phyloP scores from a whole-genome alignment of 2,329 filamentous ascomycete species.

The Cladosporium sp. region DNA sequence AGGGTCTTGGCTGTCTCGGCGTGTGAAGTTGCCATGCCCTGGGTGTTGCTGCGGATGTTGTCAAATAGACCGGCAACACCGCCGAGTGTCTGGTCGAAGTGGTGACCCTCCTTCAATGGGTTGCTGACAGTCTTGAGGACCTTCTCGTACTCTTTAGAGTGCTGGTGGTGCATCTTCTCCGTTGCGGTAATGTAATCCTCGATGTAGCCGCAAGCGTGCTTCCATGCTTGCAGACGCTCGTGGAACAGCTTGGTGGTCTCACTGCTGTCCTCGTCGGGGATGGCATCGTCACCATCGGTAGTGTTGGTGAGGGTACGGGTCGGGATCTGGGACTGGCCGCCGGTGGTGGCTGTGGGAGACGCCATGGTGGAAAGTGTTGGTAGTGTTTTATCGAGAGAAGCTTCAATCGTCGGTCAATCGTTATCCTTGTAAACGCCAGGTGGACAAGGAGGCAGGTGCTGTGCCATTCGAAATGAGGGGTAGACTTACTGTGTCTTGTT shows the following conservation, averaged over 20 bases:
- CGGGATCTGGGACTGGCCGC: conserved; percentile 28
- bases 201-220: conserved; percentile 86
- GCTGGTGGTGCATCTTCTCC: conserved; percentile 79
- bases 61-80: conserved; percentile 90
- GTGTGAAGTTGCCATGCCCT: conserved; percentile 86
- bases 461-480: not conserved
- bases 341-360: conserved; percentile 3
- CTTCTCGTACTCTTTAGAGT: conserved; percentile 94
- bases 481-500: not conserved
- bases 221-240: conserved; percentile 91
- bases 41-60: conserved; percentile 88
- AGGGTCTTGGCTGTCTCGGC: conserved; percentile 88
- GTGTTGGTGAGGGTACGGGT: conserved; percentile 33
- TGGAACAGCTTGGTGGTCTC: conserved; percentile 65
- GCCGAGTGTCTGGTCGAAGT: conserved; percentile 88
- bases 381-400: too few species aligned
- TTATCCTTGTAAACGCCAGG: not conserved
- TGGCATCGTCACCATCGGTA: conserved; percentile 46
- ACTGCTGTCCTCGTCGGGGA: conserved; percentile 51
- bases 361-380: not conserved
- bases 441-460: not conserved
- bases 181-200: conserved; percentile 85
- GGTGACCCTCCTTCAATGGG: conserved; percentile 83
- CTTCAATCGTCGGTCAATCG: not conserved
- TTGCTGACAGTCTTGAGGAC: conserved; percentile 88